A percentile compares a stretch with the other conserved stretches of the same genome.
Evolutionary conservation across 2,329 filamentous ascomycete genomes (phyloP).

Genomic region (Penicillium sp.): DNA sequence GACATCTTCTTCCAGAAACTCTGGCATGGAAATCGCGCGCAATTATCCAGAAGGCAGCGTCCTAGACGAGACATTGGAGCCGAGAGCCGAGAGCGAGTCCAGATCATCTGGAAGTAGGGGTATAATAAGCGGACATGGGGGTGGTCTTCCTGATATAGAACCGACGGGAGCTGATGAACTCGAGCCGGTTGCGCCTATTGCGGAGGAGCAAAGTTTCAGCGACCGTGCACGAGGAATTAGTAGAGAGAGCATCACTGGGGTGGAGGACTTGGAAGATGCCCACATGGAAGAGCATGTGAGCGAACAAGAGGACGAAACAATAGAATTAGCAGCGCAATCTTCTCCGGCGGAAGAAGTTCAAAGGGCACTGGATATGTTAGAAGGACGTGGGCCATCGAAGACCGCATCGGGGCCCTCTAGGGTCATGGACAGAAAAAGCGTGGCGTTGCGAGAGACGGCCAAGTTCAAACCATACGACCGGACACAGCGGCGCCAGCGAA

Average conservation of each 20-base stretch:
- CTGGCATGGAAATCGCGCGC: no score
- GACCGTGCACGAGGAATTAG: not conserved
- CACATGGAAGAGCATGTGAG: not conserved
- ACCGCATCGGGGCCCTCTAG: conserved; percentile 1
- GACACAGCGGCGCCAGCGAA: not conserved
- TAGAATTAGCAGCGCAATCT: not conserved
- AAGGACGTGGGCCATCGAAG: conserved; percentile 2
- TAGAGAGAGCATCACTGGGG: no score
- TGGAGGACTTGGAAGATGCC: not conserved
- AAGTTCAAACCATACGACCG: no score
- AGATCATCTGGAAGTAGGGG: not conserved
- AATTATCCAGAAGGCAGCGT: no score
- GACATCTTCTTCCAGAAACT: no score
- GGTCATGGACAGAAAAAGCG: not conserved
- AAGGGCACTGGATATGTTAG: conserved; percentile 4
- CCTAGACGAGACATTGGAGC: no score
- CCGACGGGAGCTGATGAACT: no score
- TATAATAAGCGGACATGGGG: not conserved
- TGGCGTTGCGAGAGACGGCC: no score
- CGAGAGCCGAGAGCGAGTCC: no score
- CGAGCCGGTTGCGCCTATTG: no score
- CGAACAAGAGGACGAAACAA: not conserved
- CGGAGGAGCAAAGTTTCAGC: not conserved
- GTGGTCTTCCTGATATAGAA: no score
- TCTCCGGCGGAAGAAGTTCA: conserved; percentile 3